Conservation (phyloP, 768 basidiomycete genomes). For the Tylopilus subfusipes region DNA sequence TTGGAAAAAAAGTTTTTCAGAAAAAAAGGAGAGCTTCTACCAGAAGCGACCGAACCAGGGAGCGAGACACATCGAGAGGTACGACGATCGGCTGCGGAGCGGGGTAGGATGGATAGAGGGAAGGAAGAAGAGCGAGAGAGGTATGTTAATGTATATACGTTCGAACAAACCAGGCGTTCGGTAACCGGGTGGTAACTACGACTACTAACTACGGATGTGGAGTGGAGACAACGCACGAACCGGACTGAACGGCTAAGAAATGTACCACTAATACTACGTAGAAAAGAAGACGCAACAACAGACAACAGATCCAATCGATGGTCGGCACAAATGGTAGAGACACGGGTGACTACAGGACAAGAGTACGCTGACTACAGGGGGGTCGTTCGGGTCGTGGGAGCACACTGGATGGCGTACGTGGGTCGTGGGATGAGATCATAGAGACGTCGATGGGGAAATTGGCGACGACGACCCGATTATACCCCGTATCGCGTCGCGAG, state of each 20-base stretch:
- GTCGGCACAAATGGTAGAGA: conserved; percentile 30
- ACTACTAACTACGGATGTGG: conserved; percentile 31
- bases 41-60: background rate
- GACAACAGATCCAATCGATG: conserved; percentile 23
- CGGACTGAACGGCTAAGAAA: conserved; percentile 8
- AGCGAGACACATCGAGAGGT: conserved; percentile 6
- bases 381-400: conserved; percentile 12
- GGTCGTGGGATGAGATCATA: conserved; percentile 17
- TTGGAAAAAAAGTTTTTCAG: background rate
- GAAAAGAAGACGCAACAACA: background rate
- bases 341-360: conserved; percentile 20
- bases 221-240: conserved; percentile 23
- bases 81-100: background rate
- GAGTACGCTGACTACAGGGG: conserved; percentile 5
- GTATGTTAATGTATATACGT: conserved; percentile 13
- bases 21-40: background rate
- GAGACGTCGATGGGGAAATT: conserved; percentile 1
- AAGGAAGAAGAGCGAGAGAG: background rate
- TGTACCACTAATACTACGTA: conserved; percentile 25
- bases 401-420: conserved; percentile 7
- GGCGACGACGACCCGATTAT: conserved; percentile 33
- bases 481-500: conserved; percentile 86
- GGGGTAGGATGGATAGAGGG: background rate
- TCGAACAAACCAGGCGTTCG: conserved; percentile 36
- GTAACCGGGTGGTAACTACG: conserved; percentile 25